phyloP scores from a whole-genome alignment of 140 eudicot genomes.

The Senecio squalidus region DNA sequence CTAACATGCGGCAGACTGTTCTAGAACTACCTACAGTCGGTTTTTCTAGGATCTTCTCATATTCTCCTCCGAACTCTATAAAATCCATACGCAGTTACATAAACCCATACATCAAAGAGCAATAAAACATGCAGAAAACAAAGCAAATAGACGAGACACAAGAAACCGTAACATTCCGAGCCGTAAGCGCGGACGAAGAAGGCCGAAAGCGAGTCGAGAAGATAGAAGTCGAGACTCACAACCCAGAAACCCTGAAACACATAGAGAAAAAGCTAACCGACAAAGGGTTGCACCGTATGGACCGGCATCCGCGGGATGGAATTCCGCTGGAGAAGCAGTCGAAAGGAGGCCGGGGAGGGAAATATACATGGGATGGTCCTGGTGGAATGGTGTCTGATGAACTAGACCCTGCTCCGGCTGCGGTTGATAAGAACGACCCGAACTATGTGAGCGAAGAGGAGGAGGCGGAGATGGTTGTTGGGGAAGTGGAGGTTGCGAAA shows the following conservation, averaged over 20 bases:
- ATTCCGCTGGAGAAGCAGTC: conserved; percentile 41
- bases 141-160: conserved; percentile 34
- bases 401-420: conserved; percentile 46
- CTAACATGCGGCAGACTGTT: background rate
- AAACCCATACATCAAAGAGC: background rate
- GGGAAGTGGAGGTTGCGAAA: conserved; percentile 54
- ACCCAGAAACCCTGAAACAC: conserved; percentile 54
- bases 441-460: conserved; percentile 58
- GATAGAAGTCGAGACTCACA: conserved; percentile 27
- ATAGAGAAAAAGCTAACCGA: conserved; percentile 53
- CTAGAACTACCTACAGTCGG: background rate
- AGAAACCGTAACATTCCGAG: conserved; percentile 46
- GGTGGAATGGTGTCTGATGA: conserved; percentile 24
- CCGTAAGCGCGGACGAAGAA: conserved; percentile 45
- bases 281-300: conserved; percentile 57
- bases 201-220: conserved; percentile 52
- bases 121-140: conserved; percentile 5
- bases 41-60: background rate
- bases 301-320: conserved; percentile 65
- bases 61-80: background rate
- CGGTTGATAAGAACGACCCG: conserved; percentile 64
- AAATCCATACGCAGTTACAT: background rate
- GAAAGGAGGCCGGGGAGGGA: conserved; percentile 74
- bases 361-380: conserved; percentile 90
- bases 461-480: conserved; percentile 45